Percentiles rank a stretch among this genome's conserved stretches.
Evolutionary conservation across 768 basidiomycete genomes (phyloP).

Genomic region (Hebeloma cylindrosporum): DNA sequence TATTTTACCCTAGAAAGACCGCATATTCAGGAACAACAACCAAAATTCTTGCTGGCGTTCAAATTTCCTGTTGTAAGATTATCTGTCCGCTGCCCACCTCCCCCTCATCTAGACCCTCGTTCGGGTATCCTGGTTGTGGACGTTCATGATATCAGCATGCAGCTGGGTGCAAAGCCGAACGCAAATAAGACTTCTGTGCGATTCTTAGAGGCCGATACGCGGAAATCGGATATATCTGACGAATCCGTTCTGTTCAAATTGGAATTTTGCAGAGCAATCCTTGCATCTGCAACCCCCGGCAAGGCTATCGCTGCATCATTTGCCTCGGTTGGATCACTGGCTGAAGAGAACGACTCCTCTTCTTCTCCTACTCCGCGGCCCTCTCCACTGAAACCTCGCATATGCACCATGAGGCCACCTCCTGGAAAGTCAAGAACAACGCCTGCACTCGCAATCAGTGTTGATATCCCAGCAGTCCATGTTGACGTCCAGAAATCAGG

Average conservation of each 20-base stretch:
- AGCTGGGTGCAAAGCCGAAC: constrained; percentile 5
- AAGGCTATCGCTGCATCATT: constrained; percentile 43
- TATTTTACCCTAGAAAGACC: no score
- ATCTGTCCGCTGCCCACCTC: constrained; percentile 68
- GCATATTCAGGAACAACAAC: no score
- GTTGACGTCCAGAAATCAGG: constrained; percentile 58
- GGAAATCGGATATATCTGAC: constrained; percentile 9
- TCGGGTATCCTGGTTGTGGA: constrained; percentile 74
- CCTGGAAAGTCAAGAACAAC: constrained; percentile 5
- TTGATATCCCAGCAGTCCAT: constrained; percentile 64
- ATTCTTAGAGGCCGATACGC: constrained; percentile 25
- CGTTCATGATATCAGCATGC: constrained; percentile 50
- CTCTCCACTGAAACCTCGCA: constrained; percentile 32
- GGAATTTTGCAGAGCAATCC: constrained; percentile 44
- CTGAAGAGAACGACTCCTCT: constrained; percentile 13
- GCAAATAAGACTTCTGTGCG: constrained; percentile 19
- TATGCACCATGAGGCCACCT: constrained; percentile 31
- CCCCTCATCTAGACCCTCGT: constrained; percentile 42
- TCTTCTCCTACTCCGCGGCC: neutral
- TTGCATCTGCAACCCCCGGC: constrained; percentile 46
- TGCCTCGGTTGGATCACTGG: constrained; percentile 50
- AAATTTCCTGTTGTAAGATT: constrained; percentile 59
- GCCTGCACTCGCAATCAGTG: constrained; percentile 28
- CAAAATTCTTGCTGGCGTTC: constrained; percentile 25
- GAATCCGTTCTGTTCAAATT: constrained; percentile 36